A percentile compares a stretch with the other conserved stretches of the same genome.
These are phyloP conservation scores for Chrysochromulina tobinii DNA, from an alignment of 78 protist species.

Conservation along the genomic window DNA sequence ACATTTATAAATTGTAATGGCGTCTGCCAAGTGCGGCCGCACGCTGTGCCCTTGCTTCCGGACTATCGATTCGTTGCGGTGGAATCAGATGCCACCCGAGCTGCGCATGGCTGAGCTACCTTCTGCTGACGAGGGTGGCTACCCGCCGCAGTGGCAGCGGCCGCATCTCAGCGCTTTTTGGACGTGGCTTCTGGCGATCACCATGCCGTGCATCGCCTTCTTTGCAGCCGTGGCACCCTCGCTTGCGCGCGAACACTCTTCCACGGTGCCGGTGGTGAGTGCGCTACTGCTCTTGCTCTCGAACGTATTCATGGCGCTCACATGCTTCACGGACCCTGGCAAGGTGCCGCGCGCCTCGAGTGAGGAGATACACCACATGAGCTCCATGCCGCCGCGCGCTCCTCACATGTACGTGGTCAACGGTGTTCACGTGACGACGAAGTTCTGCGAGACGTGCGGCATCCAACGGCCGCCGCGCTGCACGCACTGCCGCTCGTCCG, in stretches of 20 bases:
- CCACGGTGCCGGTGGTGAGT: neutral
- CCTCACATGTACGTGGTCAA: neutral
- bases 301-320: neutral
- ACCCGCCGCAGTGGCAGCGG: too few relatives aligned
- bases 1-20: too few relatives aligned
- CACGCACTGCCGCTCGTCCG: conserved; percentile 64
- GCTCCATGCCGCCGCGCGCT: neutral
- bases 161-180: too few relatives aligned
- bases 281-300: neutral
- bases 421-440: neutral
- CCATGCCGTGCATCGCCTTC: neutral
- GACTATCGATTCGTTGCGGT: too few relatives aligned
- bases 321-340: neutral
- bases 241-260: neutral
- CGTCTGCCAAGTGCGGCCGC: too few relatives aligned
- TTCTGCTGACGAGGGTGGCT: too few relatives aligned
- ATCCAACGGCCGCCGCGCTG: conserved; percentile 71
- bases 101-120: too few relatives aligned
- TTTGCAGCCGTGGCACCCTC: neutral
- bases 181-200: too few relatives aligned
- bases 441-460: conserved; percentile 65
- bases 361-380: neutral
- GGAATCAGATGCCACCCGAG: too few relatives aligned
- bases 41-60: too few relatives aligned
- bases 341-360: neutral